Base-by-base conservation (phyloP, 768 basidiomycete species). In the Russula compacta region DNA sequence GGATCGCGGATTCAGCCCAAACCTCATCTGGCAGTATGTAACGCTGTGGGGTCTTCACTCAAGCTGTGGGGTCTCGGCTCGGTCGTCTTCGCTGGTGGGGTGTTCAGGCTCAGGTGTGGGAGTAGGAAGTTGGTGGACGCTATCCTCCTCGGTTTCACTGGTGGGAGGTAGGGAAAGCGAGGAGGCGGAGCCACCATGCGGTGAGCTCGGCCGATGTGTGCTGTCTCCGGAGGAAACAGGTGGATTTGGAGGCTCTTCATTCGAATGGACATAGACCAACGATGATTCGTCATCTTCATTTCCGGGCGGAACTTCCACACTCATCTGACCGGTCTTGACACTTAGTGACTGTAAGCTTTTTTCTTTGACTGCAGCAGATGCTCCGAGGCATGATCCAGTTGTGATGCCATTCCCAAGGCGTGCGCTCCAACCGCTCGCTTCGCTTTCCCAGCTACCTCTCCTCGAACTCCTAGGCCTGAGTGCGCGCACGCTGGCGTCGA, bases 361-460 rank as follows among this genome's bases (percentile, higher is more conserved):
- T 11, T 59, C 63, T 50, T 58, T 56, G 35, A 53, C 3, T 8
- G 38, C 47, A 4, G 52, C 44, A 19, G 51, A 38, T 33, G 60
- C 48, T 39, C 64, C 66, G 12, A 51, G 40, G 19, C 38, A 9
- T 4, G 64, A 32, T 69, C 46, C 67, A 1, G 80, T 73, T 6
- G 79, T 75, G 24, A 78, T 79, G 8, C 77, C 73, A 19, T 71
- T 73, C 47, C 81, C 81, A 35, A 87, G 73, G 63, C 79, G 76
- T 6, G 92, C 91, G 70, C 90, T 92, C 92, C 92, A 95, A 46
- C 87, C 81, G 66, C 89, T 93, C 29, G 82, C 86, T 69, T 87
- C 88, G 67, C 92, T 94, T 67, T 90, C 95, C 89, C 93, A 95
- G 68, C 92, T 95, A 0, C 89, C 88, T 67, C 91, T 78, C 67